phyloP scores from a whole-genome alignment of 176 grass and related monocot genomes.

The Zea luxurians region DNA sequence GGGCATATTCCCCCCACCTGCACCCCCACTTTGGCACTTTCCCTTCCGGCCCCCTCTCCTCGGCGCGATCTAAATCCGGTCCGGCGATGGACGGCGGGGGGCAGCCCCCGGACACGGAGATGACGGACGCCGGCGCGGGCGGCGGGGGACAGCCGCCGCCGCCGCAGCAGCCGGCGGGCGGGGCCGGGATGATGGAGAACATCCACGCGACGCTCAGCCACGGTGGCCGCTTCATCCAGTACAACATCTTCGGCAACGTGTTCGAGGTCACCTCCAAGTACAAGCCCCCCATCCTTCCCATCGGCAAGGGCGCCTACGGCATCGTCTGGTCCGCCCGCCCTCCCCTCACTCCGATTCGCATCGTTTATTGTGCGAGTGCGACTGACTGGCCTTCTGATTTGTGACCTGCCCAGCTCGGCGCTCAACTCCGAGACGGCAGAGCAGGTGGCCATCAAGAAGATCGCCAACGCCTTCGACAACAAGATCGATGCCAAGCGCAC shows the following conservation, averaged over 20 bases:
- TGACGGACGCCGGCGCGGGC: slow-evolving; percentile 55
- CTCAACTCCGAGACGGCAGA: slow-evolving; percentile 91
- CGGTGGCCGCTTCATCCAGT: slow-evolving; percentile 88
- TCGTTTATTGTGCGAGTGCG: background rate
- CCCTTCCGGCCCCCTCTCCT: background rate
- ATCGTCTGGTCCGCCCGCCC: slow-evolving; percentile 70
- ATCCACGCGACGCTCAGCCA: slow-evolving; percentile 92
- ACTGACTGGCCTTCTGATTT: background rate
- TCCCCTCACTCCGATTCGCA: background rate
- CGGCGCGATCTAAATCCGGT: slow-evolving; percentile 36
- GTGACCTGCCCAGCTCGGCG: slow-evolving; percentile 59
- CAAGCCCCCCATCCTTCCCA: slow-evolving; percentile 92
- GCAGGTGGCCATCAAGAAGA: slow-evolving; percentile 99
- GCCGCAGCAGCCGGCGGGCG: background rate
- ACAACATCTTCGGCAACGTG: slow-evolving; percentile 97
- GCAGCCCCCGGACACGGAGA: slow-evolving; percentile 72
- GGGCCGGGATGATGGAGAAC: slow-evolving; percentile 49
- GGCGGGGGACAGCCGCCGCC: background rate
- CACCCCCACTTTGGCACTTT: slow-evolving; percentile 12
- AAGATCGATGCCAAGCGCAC: slow-evolving; percentile 98
- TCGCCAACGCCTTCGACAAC: slow-evolving; percentile 99
- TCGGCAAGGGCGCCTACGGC: slow-evolving; percentile 97
- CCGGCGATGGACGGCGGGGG: slow-evolving; percentile 59
- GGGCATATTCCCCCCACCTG: slow-evolving; percentile 1
- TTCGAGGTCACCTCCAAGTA: slow-evolving; percentile 93